Evolutionary conservation across 768 basidiomycete genomes (phyloP).

Genomic region (Infundibulicybe gibba): DNA sequence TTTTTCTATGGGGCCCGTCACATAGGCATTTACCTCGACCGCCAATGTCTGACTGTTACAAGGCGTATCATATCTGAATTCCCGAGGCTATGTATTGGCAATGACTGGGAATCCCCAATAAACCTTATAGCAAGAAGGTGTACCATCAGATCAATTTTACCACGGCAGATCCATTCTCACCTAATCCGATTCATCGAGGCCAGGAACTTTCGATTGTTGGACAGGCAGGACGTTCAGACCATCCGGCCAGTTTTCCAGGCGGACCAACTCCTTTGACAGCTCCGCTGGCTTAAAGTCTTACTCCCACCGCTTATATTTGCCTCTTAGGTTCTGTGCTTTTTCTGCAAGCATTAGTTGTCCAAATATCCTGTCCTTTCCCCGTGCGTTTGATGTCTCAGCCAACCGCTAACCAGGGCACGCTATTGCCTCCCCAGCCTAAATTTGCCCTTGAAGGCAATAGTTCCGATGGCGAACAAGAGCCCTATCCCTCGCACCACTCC

Average conservation of each 20-base stretch:
- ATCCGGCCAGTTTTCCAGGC: constrained; percentile 20
- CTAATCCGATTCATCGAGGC: constrained; percentile 15
- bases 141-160: constrained; percentile 13
- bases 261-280: constrained; percentile 14
- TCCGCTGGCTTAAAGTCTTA: constrained; percentile 25
- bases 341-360: constrained; percentile 1
- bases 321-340: not conserved
- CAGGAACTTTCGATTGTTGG: constrained; percentile 26
- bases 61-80: constrained; percentile 12
- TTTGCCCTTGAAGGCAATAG: constrained; percentile 21
- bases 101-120: constrained; percentile 4
- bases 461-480: constrained; percentile 25
- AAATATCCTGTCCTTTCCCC: not conserved
- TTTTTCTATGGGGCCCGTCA: too few species aligned
- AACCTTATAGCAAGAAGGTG: constrained; percentile 13
- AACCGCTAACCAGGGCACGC: constrained; percentile 20
- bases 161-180: constrained; percentile 21
- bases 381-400: constrained; percentile 17
- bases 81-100: not conserved
- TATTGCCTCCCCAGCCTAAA: constrained; percentile 27
- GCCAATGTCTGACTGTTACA: not conserved
- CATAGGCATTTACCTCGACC: constrained; percentile 34
- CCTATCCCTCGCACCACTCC: constrained; percentile 22
- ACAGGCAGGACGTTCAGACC: constrained; percentile 19
- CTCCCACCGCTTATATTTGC: constrained; percentile 8